Base-by-base conservation (phyloP, 768 basidiomycete species). In the Lentinula detonsa region DNA sequence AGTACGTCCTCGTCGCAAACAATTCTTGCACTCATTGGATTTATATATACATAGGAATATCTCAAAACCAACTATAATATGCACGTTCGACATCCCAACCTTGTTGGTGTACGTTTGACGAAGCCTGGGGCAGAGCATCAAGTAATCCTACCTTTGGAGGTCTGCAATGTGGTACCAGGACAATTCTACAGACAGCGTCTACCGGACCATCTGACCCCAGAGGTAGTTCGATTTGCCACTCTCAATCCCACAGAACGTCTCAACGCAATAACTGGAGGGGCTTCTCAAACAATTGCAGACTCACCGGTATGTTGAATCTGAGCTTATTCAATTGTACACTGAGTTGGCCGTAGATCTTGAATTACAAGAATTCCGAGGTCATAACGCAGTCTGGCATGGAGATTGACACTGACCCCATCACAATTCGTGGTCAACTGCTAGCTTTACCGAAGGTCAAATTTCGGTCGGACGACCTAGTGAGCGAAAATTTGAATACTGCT, bases 111-210 rank as follows among this genome's bases (percentile, higher is more conserved):
- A 5, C 63, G 61, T 3, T 63, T 76, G 6, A 68, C 73, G 6
- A 65, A 63, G 6, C 53, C 68, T 43, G 71, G 68, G 1, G 68
- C 65, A 0, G 64, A 65, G 2, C 67, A 68, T 8, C 69, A 72
- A 0, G 72, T 72, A 0, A 68, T 78, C n/a, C 70, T 85, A 4
- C 85, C 85, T 0, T 73, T 79, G 0, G 84, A 87, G 61, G 61
- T 82, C 0, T 84, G 81, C 58, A 28, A 63, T 0, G 62, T 87
- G 10, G 64, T 75, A 3, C 72, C 75, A 0, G 77, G 81, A 2
- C 85, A 87, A 57, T 65, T 84, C 0, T 85, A 75, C 65, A 80
- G 69, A 57, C 73, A 75, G 55, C 78, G 73, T 61, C 61, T 85
- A 0, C 77, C 78, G 0, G 74, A 74, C 0, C 57, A 71, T 2